These are phyloP conservation scores for Plasmodium reichenowi DNA, from an alignment of 169 alveolate species.

Conservation along the genomic window DNA sequence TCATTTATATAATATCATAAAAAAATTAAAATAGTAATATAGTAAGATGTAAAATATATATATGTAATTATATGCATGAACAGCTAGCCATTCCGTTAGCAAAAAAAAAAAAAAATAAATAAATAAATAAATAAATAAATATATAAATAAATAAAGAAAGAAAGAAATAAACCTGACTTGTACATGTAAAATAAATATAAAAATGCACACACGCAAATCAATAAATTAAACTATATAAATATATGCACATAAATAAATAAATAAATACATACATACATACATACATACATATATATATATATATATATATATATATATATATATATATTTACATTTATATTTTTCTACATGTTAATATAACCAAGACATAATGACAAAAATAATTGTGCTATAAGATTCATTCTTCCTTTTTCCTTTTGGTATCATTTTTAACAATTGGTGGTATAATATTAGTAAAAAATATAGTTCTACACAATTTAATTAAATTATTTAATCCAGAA, in stretches of 20 bases:
- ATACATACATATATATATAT: not conserved
- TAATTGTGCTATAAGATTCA: not conserved
- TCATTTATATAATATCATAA: too few species aligned
- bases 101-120: too few species aligned
- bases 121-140: too few species aligned
- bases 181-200: too few species aligned
- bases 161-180: too few species aligned
- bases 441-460: slow-evolving; percentile 12
- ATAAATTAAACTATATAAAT: not conserved
- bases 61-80: too few species aligned
- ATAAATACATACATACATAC: not conserved
- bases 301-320: not conserved
- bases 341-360: not conserved
- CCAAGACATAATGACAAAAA: too few species aligned
- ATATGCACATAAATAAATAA: not conserved
- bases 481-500: slow-evolving; percentile 67
- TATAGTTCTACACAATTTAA: slow-evolving; percentile 57
- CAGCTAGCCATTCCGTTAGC: too few species aligned
- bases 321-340: not conserved
- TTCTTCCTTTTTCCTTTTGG: slow-evolving; percentile 5
- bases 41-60: too few species aligned
- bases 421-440: not conserved
- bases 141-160: too few species aligned
- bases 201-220: not conserved
- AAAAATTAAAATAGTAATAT: too few species aligned